Percentiles rank a stretch among this genome's conserved stretches.
These are phyloP conservation scores for Chytridium lagenaria DNA, from an alignment of 371 early-diverging fungal species.

Conservation along the genomic window DNA sequence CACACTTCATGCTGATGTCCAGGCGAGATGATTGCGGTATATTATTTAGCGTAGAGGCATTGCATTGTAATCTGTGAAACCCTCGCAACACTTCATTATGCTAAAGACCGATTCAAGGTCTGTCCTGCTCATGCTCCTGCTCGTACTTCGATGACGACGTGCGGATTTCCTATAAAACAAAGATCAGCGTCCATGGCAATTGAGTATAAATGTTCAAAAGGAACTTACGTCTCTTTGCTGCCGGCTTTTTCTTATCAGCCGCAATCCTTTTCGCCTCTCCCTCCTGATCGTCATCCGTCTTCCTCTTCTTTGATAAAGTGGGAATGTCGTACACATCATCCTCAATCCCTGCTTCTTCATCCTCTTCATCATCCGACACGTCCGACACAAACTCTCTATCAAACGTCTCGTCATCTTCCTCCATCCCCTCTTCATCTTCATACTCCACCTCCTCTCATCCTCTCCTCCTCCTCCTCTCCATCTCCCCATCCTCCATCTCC, in stretches of 20 bases:
- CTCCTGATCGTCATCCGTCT: constrained; percentile 21
- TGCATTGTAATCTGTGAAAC: too few species aligned
- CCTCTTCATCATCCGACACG: constrained; percentile 43
- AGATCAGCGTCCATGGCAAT: neutral
- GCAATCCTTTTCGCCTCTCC: constrained; percentile 6
- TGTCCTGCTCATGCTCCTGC: constrained; percentile 37
- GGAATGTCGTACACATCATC: neutral
- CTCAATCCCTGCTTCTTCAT: constrained; percentile 20
- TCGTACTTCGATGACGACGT: constrained; percentile 53
- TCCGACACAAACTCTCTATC: constrained; percentile 54
- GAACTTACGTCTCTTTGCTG: constrained; percentile 32
- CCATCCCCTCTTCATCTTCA: constrained; percentile 48
- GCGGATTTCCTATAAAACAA: constrained; percentile 32
- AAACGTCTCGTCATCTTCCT: constrained; percentile 32
- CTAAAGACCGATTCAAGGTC: too few species aligned
- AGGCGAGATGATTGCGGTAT: too few species aligned
- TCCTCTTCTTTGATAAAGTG: neutral
- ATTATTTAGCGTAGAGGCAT: too few species aligned
- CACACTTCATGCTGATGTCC: too few species aligned
- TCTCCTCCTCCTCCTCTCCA: constrained; percentile 39
- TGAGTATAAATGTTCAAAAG: constrained; percentile 7
- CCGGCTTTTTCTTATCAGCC: constrained; percentile 31
- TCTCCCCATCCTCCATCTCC: constrained; percentile 43
- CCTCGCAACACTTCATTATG: too few species aligned
- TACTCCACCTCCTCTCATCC: constrained; percentile 59